phyloP scores from a whole-genome alignment of 1,284 basidiomycete genomes.

The Apiotrichum brassicae region DNA sequence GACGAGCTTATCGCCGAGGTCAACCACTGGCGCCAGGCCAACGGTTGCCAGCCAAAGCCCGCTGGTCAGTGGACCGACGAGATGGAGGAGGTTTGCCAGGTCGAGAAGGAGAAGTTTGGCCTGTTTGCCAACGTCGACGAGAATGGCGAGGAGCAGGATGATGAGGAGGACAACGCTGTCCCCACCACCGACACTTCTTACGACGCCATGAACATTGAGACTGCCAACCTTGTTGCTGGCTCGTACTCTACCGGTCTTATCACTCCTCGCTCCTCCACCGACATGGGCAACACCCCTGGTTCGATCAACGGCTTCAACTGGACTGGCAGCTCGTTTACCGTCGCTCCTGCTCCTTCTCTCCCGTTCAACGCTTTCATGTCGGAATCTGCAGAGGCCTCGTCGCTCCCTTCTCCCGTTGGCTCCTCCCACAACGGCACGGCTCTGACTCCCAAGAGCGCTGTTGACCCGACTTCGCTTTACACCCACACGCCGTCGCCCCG shows the following conservation, averaged over 20 bases:
- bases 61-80: constrained; percentile 46
- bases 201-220: constrained; percentile 20
- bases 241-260: constrained; percentile 20
- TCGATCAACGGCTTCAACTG: constrained; percentile 6
- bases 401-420: constrained; percentile 20
- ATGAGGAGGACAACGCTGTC: constrained; percentile 25
- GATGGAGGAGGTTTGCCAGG: constrained; percentile 41
- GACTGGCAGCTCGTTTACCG: constrained; percentile 7
- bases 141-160: constrained; percentile 33
- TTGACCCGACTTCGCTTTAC: constrained; percentile 13
- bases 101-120: constrained; percentile 47
- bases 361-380: constrained; percentile 28
- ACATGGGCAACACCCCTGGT: constrained; percentile 12
- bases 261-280: constrained; percentile 32
- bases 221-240: constrained; percentile 15
- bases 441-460: constrained; percentile 26
- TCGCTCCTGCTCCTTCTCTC: constrained; percentile 5
- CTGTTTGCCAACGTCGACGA: constrained; percentile 35
- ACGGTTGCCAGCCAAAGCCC: constrained; percentile 51
- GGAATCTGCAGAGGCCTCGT: constrained; percentile 19
- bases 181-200: not conserved
- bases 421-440: constrained; percentile 15
- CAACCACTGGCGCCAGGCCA: constrained; percentile 78
- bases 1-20: constrained; percentile 74
- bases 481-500: constrained; percentile 29